A percentile compares a stretch with the other conserved stretches of the same genome.
Conservation (phyloP, 768 basidiomycete genomes). For the Lactarius quietus region DNA sequence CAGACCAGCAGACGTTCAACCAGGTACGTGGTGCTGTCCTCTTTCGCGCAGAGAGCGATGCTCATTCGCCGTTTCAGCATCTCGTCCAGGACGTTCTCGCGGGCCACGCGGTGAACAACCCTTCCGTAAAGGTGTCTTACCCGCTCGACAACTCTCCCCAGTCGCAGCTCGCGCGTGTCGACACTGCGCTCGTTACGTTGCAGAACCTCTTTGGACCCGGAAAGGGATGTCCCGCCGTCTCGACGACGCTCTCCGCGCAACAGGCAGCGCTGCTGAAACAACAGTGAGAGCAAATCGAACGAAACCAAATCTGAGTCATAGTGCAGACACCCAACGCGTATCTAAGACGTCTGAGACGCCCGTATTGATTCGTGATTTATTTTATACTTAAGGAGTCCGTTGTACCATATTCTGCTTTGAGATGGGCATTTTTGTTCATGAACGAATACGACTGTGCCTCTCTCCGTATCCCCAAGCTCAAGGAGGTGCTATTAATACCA, state of each 20-base stretch:
- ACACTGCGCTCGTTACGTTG: conserved; percentile 59
- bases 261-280: conserved; percentile 18
- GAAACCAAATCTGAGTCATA: neutral
- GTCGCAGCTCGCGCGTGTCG: conserved; percentile 53
- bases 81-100: conserved; percentile 10
- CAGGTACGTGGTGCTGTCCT: conserved; percentile 16
- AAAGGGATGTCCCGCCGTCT: conserved; percentile 60
- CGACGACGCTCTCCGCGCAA: conserved; percentile 47
- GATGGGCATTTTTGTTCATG: no score
- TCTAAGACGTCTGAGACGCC: neutral
- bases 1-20: conserved; percentile 35
- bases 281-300: neutral
- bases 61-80: neutral
- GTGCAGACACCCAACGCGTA: neutral
- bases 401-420: neutral
- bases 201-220: conserved; percentile 72
- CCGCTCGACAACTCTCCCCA: conserved; percentile 54
- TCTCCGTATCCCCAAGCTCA: no score
- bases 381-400: neutral
- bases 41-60: neutral
- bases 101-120: conserved; percentile 56
- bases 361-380: neutral
- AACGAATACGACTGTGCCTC: no score
- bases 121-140: conserved; percentile 54
- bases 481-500: no score